phyloP scores from a whole-genome alignment of 2,329 filamentous ascomycete genomes.

The Nemania diffusa region DNA sequence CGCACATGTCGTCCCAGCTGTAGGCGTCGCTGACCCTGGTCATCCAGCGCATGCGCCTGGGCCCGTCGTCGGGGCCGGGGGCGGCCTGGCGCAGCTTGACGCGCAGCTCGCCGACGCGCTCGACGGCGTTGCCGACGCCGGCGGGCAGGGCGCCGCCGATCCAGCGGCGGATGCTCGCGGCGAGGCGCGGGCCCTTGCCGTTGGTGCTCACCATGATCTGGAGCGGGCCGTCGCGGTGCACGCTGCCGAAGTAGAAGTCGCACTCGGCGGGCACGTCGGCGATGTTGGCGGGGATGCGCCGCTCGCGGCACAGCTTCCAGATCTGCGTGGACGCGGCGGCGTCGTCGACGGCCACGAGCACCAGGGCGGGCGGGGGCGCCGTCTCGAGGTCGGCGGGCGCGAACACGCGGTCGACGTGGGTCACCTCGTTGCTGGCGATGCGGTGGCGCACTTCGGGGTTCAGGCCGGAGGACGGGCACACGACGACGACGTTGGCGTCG shows the following conservation, averaged over 20 bases:
- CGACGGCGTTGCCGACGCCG: constrained; percentile 86
- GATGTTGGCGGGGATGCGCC: constrained; percentile 88
- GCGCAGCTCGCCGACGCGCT: constrained; percentile 82
- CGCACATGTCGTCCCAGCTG: constrained; percentile 84
- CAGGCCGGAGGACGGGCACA: constrained; percentile 81
- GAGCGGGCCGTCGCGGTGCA: constrained; percentile 92
- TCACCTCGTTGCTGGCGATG: constrained; percentile 77
- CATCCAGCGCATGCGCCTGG: constrained; percentile 97
- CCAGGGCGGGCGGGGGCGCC: constrained; percentile 73
- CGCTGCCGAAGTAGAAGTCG: constrained; percentile 98
- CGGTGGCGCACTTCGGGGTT: constrained; percentile 90
- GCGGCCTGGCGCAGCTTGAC: constrained; percentile 81
- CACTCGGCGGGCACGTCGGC: constrained; percentile 97
- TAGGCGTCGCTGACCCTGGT: constrained; percentile 89
- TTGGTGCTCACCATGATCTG: constrained; percentile 99
- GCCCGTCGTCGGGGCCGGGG: constrained; percentile 76
- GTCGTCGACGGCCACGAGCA: constrained; percentile 92
- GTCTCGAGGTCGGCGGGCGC: constrained; percentile 85
- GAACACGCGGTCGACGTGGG: constrained; percentile 85
- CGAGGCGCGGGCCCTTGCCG: constrained; percentile 91
- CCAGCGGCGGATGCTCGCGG: constrained; percentile 83
- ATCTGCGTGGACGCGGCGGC: constrained; percentile 88
- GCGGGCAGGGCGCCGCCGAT: constrained; percentile 81
- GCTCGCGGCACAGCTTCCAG: constrained; percentile 92
- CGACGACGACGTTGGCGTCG: constrained; percentile 87